Evolutionary conservation across 2,329 filamentous ascomycete genomes (phyloP).

Genomic region (Exutisphaerella laricina): DNA sequence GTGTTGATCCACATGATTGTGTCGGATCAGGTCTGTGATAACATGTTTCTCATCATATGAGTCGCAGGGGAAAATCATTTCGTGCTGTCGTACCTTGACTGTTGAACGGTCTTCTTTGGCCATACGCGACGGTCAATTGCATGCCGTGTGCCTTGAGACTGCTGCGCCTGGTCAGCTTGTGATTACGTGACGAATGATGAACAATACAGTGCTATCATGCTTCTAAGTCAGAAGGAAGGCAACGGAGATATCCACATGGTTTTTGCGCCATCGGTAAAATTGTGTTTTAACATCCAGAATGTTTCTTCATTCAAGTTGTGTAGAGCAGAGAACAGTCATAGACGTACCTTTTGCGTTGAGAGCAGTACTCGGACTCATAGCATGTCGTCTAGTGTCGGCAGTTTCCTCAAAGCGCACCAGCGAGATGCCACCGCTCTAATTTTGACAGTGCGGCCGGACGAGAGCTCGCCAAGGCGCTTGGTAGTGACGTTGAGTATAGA

Average conservation of each 20-base stretch:
- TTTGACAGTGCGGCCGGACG: constrained; percentile 45
- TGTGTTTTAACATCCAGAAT: constrained; percentile 2
- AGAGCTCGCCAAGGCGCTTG: constrained; percentile 35
- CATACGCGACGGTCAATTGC: not conserved
- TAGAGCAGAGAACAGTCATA: not conserved
- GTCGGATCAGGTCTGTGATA: constrained; percentile 32
- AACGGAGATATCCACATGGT: constrained; percentile 6
- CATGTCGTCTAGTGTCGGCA: constrained; percentile 6
- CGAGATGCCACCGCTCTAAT: constrained; percentile 39
- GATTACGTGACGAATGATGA: not conserved
- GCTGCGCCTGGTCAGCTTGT: not conserved
- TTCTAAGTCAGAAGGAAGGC: constrained; percentile 2
- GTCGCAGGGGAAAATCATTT: constrained; percentile 1
- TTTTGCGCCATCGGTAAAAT: not conserved
- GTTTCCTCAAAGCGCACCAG: constrained; percentile 38
- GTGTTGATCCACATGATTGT: constrained; percentile 23
- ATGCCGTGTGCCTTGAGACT: not conserved
- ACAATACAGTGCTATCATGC: not conserved
- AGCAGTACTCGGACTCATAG: not conserved
- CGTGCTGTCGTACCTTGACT: not conserved
- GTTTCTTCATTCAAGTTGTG: constrained; percentile 3
- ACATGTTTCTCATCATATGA: constrained; percentile 24
- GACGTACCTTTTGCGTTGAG: constrained; percentile 7
- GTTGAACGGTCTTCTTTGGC: not conserved
- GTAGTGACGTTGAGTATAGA: constrained; percentile 46